Conservation (phyloP, 305 asterid genomes). For the Rubia tinctorum region DNA sequence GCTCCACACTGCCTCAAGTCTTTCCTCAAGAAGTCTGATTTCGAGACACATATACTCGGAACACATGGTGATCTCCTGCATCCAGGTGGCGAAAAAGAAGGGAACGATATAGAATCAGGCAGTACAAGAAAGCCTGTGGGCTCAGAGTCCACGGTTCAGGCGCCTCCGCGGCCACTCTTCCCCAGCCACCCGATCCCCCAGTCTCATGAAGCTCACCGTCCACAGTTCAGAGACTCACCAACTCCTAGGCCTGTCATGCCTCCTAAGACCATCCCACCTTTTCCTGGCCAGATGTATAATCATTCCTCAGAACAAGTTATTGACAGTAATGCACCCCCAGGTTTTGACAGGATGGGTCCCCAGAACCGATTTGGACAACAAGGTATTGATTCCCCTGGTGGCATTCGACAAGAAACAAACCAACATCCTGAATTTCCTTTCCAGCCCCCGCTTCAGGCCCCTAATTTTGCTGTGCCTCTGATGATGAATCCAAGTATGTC, state of each 20-base stretch:
- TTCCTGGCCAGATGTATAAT: conserved; percentile 57
- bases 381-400: conserved; percentile 52
- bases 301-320: conserved; percentile 57
- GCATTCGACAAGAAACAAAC: conserved; percentile 52
- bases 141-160: conserved; percentile 94
- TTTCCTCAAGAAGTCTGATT: conserved; percentile 75
- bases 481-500: conserved; percentile 43
- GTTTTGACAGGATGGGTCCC: conserved; percentile 54
- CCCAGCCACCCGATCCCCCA: conserved; percentile 68
- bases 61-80: conserved; percentile 64
- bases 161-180: conserved; percentile 53
- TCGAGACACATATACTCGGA: conserved; percentile 60
- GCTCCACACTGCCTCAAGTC: conserved; percentile 96
- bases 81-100: conserved; percentile 52
- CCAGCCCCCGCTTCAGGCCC: conserved; percentile 33
- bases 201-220: conserved; percentile 46
- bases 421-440: conserved; percentile 31
- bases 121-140: conserved; percentile 64
- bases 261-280: conserved; percentile 43
- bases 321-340: conserved; percentile 51
- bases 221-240: conserved; percentile 54
- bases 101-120: conserved; percentile 63
- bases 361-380: conserved; percentile 68
- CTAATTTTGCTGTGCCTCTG: conserved; percentile 38
- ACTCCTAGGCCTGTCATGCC: conserved; percentile 56